These are phyloP conservation scores for Ascodesmis nigricans DNA, from an alignment of 495 filamentous ascomycete species.

Conservation along the genomic window DNA sequence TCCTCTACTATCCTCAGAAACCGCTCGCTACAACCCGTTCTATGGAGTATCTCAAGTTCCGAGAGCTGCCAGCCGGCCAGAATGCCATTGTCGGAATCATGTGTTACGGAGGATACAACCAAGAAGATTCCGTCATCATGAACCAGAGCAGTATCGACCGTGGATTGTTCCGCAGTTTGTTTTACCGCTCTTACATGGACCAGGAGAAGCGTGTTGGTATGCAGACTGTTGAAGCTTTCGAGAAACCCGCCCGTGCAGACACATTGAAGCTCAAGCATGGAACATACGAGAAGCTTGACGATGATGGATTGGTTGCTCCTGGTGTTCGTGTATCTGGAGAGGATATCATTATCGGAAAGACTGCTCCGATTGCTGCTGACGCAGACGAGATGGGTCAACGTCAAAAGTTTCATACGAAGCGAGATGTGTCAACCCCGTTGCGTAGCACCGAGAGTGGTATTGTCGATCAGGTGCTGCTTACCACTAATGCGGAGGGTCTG, in stretches of 20 bases:
- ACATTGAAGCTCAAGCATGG: constrained; percentile 81
- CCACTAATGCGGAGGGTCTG: constrained; percentile 73
- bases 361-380: constrained; percentile 75
- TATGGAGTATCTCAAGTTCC: constrained; percentile 97
- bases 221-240: constrained; percentile 71
- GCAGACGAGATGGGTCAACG: constrained; percentile 84
- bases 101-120: constrained; percentile 97
- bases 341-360: constrained; percentile 98
- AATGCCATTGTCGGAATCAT: constrained; percentile 97
- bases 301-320: constrained; percentile 80
- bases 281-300: constrained; percentile 94
- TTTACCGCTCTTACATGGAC: constrained; percentile 92
- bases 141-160: constrained; percentile 97
- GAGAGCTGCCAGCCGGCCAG: constrained; percentile 88
- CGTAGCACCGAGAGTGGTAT: constrained; percentile 92
- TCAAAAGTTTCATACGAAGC: constrained; percentile 70
- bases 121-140: constrained; percentile 99
- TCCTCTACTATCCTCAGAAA: constrained; percentile 97
- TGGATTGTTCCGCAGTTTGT: constrained; percentile 88
- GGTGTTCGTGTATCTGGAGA: constrained; percentile 88
- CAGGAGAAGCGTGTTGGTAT: constrained; percentile 86
- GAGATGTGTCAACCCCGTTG: constrained; percentile 83
- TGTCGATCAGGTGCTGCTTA: constrained; percentile 76
- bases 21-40: constrained; percentile 85
- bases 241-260: constrained; percentile 74